These are phyloP conservation scores for Cenchrus americanus DNA, from an alignment of 176 grass and related monocot species.

Conservation along the genomic window DNA sequence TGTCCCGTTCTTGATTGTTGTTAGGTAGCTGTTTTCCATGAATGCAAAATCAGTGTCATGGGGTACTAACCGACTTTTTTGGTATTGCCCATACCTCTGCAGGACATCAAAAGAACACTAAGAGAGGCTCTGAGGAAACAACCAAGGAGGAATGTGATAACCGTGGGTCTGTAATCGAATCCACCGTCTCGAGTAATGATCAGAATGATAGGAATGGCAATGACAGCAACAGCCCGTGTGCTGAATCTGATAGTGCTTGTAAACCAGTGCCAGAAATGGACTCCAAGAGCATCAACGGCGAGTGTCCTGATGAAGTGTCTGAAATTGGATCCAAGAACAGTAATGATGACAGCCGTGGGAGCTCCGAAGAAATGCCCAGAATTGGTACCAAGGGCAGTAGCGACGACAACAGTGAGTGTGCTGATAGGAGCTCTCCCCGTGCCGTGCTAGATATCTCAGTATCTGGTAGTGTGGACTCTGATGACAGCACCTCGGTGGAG, in stretches of 20 bases:
- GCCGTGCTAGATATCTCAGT: slow-evolving; percentile 62
- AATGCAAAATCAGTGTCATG: background rate
- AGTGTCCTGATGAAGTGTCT: slow-evolving; percentile 24
- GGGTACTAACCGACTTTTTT: background rate
- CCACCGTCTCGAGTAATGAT: slow-evolving; percentile 1
- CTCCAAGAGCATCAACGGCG: slow-evolving; percentile 30
- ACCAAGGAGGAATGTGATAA: slow-evolving; percentile 15
- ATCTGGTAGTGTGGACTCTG: slow-evolving; percentile 51
- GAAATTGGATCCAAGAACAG: slow-evolving; percentile 33
- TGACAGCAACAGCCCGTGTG: slow-evolving; percentile 44
- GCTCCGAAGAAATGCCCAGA: slow-evolving; percentile 31
- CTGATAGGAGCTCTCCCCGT: slow-evolving; percentile 55
- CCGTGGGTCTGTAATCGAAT: background rate
- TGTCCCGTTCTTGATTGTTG: slow-evolving; percentile 38
- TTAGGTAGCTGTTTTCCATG: slow-evolving; percentile 33
- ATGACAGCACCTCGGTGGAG: slow-evolving; percentile 57
- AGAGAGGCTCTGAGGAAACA: slow-evolving; percentile 14
- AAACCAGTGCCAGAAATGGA: slow-evolving; percentile 39
- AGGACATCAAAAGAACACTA: slow-evolving; percentile 40
- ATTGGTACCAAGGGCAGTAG: slow-evolving; percentile 16
- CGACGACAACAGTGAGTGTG: slow-evolving; percentile 38
- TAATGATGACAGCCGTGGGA: slow-evolving; percentile 25
- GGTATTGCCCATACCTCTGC: slow-evolving; percentile 3
- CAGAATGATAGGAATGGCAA: background rate
- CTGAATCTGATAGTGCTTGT: slow-evolving; percentile 34